Conservation (phyloP, 768 basidiomycete species). For the Mycena sanguinolenta region DNA sequence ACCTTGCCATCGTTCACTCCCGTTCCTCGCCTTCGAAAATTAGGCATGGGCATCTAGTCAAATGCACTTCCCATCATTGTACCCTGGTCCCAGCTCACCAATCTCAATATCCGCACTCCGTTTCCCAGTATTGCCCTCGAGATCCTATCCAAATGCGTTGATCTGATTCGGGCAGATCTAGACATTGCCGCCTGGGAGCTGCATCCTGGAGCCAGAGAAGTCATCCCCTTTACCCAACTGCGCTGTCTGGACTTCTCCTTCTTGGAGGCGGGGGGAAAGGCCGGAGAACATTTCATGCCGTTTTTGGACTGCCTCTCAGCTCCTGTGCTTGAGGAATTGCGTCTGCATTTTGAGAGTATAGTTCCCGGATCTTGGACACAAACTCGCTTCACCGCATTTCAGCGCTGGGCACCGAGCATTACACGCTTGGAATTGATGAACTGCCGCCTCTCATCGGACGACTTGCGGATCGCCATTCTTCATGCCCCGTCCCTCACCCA, state of each 20-base stretch:
- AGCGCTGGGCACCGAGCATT: neutral
- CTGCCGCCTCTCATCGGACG: neutral
- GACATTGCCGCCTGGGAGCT: too few species aligned
- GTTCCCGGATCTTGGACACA: neutral
- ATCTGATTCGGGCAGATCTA: too few species aligned
- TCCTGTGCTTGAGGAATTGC: too few species aligned
- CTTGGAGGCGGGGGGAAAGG: too few species aligned
- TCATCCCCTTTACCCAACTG: too few species aligned
- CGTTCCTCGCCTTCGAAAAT: neutral
- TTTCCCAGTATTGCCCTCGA: neutral
- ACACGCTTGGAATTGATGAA: neutral
- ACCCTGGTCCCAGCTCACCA: conserved; percentile 2
- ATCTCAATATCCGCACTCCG: neutral
- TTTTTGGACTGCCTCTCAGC: too few species aligned
- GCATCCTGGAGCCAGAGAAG: too few species aligned
- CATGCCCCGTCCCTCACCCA: neutral
- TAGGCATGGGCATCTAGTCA: neutral
- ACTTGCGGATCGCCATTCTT: neutral
- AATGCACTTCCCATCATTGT: neutral
- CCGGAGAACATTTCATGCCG: too few species aligned
- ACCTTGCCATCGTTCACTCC: neutral
- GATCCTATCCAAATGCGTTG: too few species aligned
- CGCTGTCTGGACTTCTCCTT: too few species aligned
- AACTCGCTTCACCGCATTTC: neutral
- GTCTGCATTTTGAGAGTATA: too few species aligned